phyloP scores from a whole-genome alignment of 805 yeast species.

The Metschnikowia sp. region DNA sequence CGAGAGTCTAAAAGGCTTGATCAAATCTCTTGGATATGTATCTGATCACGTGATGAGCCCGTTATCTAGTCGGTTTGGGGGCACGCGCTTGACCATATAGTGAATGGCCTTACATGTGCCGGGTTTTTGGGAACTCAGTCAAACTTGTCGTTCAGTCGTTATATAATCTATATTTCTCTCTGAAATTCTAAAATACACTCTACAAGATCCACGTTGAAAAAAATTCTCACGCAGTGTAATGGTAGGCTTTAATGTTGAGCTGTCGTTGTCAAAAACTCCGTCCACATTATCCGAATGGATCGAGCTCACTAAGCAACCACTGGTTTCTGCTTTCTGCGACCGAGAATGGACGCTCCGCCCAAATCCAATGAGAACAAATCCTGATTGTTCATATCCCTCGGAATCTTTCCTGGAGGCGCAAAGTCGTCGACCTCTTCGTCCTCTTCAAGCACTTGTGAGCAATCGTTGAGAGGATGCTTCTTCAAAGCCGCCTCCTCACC shows the following conservation, averaged over 20 bases:
- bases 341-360: slow-evolving; percentile 52
- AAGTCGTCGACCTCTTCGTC: slow-evolving; percentile 35
- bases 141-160: slow-evolving; percentile 6
- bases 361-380: slow-evolving; percentile 44
- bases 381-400: slow-evolving; percentile 13
- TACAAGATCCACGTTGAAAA: no score
- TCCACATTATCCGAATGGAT: neutral
- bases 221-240: neutral
- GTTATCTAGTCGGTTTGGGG: neutral
- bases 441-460: slow-evolving; percentile 31
- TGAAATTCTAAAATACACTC: neutral
- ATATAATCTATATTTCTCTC: neutral
- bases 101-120: no score
- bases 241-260: neutral
- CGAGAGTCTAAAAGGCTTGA: neutral
- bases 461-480: slow-evolving; percentile 16
- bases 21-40: no score
- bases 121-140: neutral
- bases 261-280: neutral
- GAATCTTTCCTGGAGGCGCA: slow-evolving; percentile 5
- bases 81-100: no score
- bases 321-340: slow-evolving; percentile 34
- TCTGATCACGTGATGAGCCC: no score
- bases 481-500: slow-evolving; percentile 58
- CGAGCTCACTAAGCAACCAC: slow-evolving; percentile 9